A percentile compares a stretch with the other conserved stretches of the same genome.
Conservation (phyloP, 257 asterid genomes). For the Solanum sitiens region DNA sequence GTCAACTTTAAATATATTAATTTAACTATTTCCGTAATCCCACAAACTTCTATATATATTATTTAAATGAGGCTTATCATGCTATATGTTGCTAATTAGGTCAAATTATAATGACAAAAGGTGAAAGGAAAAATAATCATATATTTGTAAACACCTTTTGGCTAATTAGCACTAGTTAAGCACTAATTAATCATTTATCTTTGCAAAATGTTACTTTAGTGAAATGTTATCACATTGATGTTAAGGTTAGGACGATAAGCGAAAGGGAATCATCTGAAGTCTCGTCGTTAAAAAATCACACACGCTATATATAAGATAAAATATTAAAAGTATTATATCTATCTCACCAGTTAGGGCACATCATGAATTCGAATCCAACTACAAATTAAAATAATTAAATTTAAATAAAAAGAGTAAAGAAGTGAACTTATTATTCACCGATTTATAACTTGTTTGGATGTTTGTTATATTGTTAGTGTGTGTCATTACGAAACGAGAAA, state of each 20-base stretch:
- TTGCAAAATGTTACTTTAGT: no score
- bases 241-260: no score
- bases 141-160: background rate
- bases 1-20: background rate
- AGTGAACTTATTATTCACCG: background rate
- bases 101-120: background rate
- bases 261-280: background rate
- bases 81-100: background rate
- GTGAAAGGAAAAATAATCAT: background rate
- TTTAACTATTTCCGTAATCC: background rate
- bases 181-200: background rate
- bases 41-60: no score
- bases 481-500: background rate
- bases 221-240: no score
- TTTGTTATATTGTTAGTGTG: background rate
- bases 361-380: background rate
- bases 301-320: no score
- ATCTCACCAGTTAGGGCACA: background rate
- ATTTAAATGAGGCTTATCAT: background rate
- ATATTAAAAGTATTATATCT: no score
- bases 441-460: background rate
- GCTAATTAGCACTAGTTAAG: background rate
- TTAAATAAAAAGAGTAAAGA: background rate
- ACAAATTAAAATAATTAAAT: background rate
- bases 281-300: no score